Conservation (phyloP, 2,329 filamentous ascomycete species). For the Fusarium abutilonis region DNA sequence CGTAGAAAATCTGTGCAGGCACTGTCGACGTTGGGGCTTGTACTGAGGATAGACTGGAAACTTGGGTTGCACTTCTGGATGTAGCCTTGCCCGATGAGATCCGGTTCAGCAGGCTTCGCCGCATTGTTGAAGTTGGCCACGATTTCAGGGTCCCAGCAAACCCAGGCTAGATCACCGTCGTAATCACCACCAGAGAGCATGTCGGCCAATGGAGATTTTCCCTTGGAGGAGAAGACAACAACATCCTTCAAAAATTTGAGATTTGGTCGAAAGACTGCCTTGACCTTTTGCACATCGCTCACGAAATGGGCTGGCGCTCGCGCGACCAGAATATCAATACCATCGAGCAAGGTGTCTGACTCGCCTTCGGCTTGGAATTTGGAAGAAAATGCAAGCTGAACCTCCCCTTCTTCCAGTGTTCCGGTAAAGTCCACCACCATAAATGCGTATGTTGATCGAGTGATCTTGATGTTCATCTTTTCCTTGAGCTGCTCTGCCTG, state of each 20-base stretch:
- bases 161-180: conserved; percentile 81
- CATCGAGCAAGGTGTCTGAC: conserved; percentile 63
- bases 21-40: conserved; percentile 44
- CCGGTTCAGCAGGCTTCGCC: conserved; percentile 44
- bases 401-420: conserved; percentile 69
- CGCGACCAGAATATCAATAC: conserved; percentile 71
- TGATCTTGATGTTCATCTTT: conserved; percentile 69
- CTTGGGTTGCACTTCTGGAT: conserved; percentile 60
- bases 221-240: conserved; percentile 76
- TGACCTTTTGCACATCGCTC: conserved; percentile 78
- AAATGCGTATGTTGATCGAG: conserved; percentile 68
- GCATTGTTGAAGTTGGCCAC: conserved; percentile 74
- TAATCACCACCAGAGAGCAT: conserved; percentile 83
- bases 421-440: conserved; percentile 76
- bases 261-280: conserved; percentile 65
- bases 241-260: conserved; percentile 79
- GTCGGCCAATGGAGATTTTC: conserved; percentile 70
- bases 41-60: conserved; percentile 56
- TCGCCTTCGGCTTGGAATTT: conserved; percentile 67
- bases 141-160: conserved; percentile 76
- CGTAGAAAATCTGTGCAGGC: conserved; percentile 59
- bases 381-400: conserved; percentile 75
- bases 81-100: conserved; percentile 58
- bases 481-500: conserved; percentile 64
- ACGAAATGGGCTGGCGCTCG: conserved; percentile 74